A percentile compares a stretch with the other conserved stretches of the same genome.
phyloP scores from a whole-genome alignment of 2,329 filamentous ascomycete species.

The Aspergillus carbonarius region DNA sequence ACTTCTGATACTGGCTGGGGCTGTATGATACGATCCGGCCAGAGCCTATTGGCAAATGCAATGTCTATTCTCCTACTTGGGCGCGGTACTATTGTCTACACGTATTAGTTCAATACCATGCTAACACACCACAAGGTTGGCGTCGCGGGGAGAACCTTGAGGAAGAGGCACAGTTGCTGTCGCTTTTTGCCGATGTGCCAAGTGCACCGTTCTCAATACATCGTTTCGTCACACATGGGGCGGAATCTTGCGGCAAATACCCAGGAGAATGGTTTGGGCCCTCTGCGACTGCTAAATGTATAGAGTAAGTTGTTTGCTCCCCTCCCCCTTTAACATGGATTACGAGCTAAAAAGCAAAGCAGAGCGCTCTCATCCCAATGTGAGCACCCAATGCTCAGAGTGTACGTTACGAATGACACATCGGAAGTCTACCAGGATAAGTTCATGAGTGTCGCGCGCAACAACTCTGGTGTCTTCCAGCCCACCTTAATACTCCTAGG shows the following conservation, averaged over 20 bases:
- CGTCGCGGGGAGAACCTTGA: constrained; percentile 58
- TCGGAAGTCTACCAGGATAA: constrained; percentile 91
- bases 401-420: constrained; percentile 87
- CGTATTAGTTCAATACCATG: constrained; percentile 20
- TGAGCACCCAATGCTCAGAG: constrained; percentile 63
- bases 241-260: constrained; percentile 83
- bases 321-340: not conserved
- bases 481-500: constrained; percentile 88
- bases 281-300: constrained; percentile 91
- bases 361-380: constrained; percentile 74
- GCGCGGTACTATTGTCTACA: constrained; percentile 57
- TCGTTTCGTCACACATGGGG: constrained; percentile 86
- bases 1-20: constrained; percentile 95
- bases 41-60: constrained; percentile 87
- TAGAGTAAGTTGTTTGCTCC: constrained; percentile 64
- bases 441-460: constrained; percentile 74
- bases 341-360: constrained; percentile 12
- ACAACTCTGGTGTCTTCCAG: constrained; percentile 64
- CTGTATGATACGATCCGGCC: constrained; percentile 97
- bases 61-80: constrained; percentile 71
- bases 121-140: constrained; percentile 63
- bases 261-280: constrained; percentile 98
- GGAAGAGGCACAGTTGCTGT: constrained; percentile 70
- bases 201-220: constrained; percentile 91
- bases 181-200: constrained; percentile 83